These are phyloP conservation scores for Stereocaulon alpinum DNA, from an alignment of 495 filamentous ascomycete genomes.

Conservation along the genomic window DNA sequence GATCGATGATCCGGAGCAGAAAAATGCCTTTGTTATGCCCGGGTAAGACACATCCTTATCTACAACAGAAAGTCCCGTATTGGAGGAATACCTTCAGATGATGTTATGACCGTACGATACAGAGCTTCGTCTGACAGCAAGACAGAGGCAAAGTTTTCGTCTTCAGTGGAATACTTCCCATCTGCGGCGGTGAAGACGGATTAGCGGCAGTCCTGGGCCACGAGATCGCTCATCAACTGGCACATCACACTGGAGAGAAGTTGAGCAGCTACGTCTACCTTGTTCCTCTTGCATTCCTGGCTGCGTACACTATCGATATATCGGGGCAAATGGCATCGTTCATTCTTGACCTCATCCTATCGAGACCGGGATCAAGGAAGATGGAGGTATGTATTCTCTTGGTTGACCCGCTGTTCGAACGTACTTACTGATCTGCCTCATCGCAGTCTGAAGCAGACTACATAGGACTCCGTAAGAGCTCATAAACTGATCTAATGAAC, in stretches of 20 bases:
- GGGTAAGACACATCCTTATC: conserved; percentile 22
- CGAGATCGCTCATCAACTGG: conserved; percentile 89
- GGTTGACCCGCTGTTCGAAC: background rate
- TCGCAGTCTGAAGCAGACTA: conserved; percentile 63
- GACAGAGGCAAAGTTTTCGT: conserved; percentile 81
- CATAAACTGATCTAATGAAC: conserved; percentile 30
- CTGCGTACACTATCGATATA: conserved; percentile 42
- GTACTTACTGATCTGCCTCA: background rate
- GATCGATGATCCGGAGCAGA: conserved; percentile 52
- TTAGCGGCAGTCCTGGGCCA: conserved; percentile 81
- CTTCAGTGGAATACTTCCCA: conserved; percentile 67
- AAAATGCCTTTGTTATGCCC: conserved; percentile 86
- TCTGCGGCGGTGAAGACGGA: conserved; percentile 61
- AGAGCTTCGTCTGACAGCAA: background rate
- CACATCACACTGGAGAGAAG: conserved; percentile 67
- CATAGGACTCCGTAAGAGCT: conserved; percentile 54
- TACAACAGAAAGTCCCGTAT: background rate
- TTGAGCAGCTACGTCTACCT: conserved; percentile 54
- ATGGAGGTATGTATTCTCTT: conserved; percentile 32
- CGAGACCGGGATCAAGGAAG: conserved; percentile 59
- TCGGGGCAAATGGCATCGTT: conserved; percentile 34
- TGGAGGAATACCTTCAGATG: no score
- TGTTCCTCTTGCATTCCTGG: conserved; percentile 40
- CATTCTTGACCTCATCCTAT: conserved; percentile 52
- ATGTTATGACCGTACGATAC: background rate